Conservation (phyloP, 768 basidiomycete species). For the Amanita phalloides region DNA sequence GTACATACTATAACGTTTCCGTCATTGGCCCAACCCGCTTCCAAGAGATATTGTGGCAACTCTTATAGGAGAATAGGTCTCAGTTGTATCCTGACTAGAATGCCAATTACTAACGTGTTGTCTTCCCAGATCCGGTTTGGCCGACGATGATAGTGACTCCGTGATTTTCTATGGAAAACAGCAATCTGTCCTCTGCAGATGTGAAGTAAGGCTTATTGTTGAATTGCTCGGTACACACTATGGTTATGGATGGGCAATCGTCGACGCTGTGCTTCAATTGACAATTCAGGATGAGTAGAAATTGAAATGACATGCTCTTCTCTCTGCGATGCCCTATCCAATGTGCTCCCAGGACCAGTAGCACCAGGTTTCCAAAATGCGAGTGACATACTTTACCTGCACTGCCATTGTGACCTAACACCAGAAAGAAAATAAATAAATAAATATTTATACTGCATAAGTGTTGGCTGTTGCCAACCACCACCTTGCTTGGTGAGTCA, state of each 20-base stretch:
- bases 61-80: constrained; percentile 37
- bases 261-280: constrained; percentile 69
- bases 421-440: too few relatives aligned
- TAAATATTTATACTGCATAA: too few relatives aligned
- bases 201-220: neutral
- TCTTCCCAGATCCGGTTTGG: constrained; percentile 96
- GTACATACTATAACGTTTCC: constrained; percentile 87
- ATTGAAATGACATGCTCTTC: constrained; percentile 62
- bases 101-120: constrained; percentile 63
- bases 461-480: too few relatives aligned
- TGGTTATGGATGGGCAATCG: constrained; percentile 87
- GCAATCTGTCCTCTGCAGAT: constrained; percentile 56
- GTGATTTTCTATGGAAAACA: constrained; percentile 77
- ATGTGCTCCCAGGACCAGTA: constrained; percentile 70
- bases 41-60: constrained; percentile 88
- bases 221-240: constrained; percentile 31
- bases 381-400: constrained; percentile 30
- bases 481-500: too few relatives aligned
- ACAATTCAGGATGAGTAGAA: constrained; percentile 43
- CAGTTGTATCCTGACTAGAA: neutral
- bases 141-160: constrained; percentile 85
- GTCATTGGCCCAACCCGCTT: constrained; percentile 84
- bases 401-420: too few relatives aligned
- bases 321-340: constrained; percentile 73
- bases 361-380: constrained; percentile 92